Conservation (phyloP, 164 flowering plant species). For the Brasenia schreberi region DNA sequence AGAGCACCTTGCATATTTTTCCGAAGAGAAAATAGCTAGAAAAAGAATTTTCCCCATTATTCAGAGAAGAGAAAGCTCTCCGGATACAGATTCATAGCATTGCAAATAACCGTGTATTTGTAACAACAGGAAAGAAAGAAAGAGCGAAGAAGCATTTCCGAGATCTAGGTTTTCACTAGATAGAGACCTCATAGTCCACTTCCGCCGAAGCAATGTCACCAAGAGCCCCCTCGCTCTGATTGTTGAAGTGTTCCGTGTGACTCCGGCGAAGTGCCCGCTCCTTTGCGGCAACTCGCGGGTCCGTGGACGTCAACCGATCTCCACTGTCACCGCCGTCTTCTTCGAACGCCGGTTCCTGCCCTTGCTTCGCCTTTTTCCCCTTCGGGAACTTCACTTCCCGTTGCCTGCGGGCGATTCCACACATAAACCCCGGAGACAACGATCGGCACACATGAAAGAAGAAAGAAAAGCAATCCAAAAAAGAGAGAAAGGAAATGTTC, state of each 20-base stretch:
- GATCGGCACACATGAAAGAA: background rate
- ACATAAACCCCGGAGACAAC: background rate
- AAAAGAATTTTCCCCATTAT: background rate
- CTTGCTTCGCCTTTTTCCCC: slow-evolving; percentile 61
- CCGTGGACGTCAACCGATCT: slow-evolving; percentile 7
- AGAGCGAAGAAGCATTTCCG: background rate
- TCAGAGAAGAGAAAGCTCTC: background rate
- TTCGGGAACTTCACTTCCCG: slow-evolving; percentile 74
- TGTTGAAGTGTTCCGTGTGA: slow-evolving; percentile 30
- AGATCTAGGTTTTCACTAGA: background rate
- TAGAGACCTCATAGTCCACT: slow-evolving; percentile 50
- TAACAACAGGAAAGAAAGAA: background rate
- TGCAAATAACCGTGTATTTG: background rate
- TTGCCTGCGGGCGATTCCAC: slow-evolving; percentile 23
- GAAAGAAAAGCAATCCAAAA: background rate
- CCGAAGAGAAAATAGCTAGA: background rate
- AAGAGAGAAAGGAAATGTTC: background rate
- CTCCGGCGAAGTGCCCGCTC: slow-evolving; percentile 55
- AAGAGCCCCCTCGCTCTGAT: slow-evolving; percentile 19
- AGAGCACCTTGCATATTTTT: too few relatives aligned
- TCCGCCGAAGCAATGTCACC: slow-evolving; percentile 42
- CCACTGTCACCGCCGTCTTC: slow-evolving; percentile 1
- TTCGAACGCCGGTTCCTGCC: slow-evolving; percentile 13
- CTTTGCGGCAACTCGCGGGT: slow-evolving; percentile 52
- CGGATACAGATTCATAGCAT: background rate